phyloP scores from a whole-genome alignment of 352 stramenopile genomes.

The Phytophthora litchii region DNA sequence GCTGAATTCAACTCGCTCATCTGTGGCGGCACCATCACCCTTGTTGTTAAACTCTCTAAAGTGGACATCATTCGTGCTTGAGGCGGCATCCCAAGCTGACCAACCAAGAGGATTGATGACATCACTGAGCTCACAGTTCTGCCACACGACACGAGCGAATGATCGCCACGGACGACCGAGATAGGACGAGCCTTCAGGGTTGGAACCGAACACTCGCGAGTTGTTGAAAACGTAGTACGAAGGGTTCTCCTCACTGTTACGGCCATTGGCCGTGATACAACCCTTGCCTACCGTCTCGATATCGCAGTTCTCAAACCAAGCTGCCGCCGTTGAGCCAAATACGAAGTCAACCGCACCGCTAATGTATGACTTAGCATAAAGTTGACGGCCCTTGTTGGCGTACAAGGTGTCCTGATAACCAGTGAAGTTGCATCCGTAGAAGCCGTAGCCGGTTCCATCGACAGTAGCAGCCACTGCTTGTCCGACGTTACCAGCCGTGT shows the following conservation, averaged over 20 bases:
- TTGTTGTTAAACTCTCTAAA: slow-evolving; percentile 29
- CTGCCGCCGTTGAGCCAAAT: slow-evolving; percentile 15
- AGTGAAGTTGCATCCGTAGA: slow-evolving; percentile 26
- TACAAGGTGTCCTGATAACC: slow-evolving; percentile 28
- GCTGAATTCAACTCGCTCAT: slow-evolving; percentile 17
- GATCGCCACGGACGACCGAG: slow-evolving; percentile 24
- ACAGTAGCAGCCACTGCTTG: slow-evolving; percentile 20
- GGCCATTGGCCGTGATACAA: slow-evolving; percentile 26
- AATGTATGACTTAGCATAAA: slow-evolving; percentile 25
- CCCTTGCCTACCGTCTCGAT: slow-evolving; percentile 21
- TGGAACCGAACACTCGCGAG: slow-evolving; percentile 9
- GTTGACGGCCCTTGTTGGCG: slow-evolving; percentile 20
- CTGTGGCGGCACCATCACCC: slow-evolving; percentile 9
- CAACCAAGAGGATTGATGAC: slow-evolving; percentile 18
- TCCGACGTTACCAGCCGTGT: slow-evolving; percentile 21
- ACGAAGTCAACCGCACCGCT: slow-evolving; percentile 23
- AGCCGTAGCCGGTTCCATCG: slow-evolving; percentile 16
- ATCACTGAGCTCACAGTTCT: slow-evolving; percentile 23
- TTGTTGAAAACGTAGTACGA: slow-evolving; percentile 33
- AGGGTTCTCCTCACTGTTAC: slow-evolving; percentile 8
- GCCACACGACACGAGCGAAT: slow-evolving; percentile 20
- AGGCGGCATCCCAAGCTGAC: slow-evolving; percentile 13
- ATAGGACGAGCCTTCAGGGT: slow-evolving; percentile 7
- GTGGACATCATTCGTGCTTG: slow-evolving; percentile 15
- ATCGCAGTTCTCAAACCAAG: slow-evolving; percentile 27